Percentiles rank a stretch among this genome's conserved stretches.
These are phyloP conservation scores for Colletotrichum acutatum DNA, from an alignment of 2,329 filamentous ascomycete genomes.

Conservation along the genomic window DNA sequence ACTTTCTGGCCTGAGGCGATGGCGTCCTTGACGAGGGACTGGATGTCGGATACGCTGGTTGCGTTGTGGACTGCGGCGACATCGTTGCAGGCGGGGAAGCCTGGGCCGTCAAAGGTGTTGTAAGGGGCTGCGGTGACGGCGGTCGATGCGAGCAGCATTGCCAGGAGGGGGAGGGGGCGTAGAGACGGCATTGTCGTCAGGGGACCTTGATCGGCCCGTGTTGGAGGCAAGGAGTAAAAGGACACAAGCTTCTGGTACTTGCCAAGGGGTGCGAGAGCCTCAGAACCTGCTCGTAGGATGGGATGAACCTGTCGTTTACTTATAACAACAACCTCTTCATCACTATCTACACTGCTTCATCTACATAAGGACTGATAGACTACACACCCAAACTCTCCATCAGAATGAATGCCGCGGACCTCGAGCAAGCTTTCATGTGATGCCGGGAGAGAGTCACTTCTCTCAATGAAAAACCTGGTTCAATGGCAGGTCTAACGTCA, in stretches of 20 bases:
- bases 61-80: constrained; percentile 57
- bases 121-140: constrained; percentile 46
- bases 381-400: not conserved
- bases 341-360: too few species aligned
- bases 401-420: constrained; percentile 5
- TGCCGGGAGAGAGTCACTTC: not conserved
- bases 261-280: not conserved
- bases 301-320: not conserved
- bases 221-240: not conserved
- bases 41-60: constrained; percentile 56
- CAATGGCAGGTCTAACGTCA: not conserved
- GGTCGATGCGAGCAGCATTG: constrained; percentile 36
- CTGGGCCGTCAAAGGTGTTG: constrained; percentile 62
- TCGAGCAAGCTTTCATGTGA: constrained; percentile 14
- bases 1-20: constrained; percentile 51
- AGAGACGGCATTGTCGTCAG: not conserved
- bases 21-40: constrained; percentile 53
- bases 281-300: not conserved
- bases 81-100: constrained; percentile 58
- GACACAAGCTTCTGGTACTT: not conserved
- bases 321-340: not conserved
- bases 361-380: too few species aligned
- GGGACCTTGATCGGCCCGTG: too few species aligned
- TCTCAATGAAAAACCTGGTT: not conserved
- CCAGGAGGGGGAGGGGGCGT: not conserved